Evolutionary conservation across 2,329 filamentous ascomycete genomes (phyloP).

Genomic region (Epichloe glyceriae): DNA sequence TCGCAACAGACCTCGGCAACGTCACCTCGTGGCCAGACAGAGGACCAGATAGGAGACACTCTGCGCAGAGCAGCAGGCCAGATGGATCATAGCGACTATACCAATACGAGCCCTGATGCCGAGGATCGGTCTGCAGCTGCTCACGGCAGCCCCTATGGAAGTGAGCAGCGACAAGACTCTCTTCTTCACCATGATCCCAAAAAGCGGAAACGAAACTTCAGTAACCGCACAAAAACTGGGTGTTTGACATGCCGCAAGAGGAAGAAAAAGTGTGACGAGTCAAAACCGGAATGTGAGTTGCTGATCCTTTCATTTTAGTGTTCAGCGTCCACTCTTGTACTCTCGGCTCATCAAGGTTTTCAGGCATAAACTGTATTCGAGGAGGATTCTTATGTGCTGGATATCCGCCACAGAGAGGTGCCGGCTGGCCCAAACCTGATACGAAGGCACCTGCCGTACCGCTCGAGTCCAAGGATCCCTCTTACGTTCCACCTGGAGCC

Average conservation of each 20-base stretch:
- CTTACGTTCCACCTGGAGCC: conserved; percentile 46
- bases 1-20: conserved; percentile 33
- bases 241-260: conserved; percentile 83
- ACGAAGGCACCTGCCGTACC: conserved; percentile 56
- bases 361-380: conserved; percentile 79
- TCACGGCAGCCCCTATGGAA: conserved; percentile 30
- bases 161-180: conserved; percentile 35
- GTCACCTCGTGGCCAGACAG: conserved; percentile 31
- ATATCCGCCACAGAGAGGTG: conserved; percentile 68
- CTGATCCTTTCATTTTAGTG: not conserved
- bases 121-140: conserved; percentile 33
- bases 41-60: conserved; percentile 36
- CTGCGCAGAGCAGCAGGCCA: conserved; percentile 32
- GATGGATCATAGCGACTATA: conserved; percentile 35
- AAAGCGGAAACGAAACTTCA: conserved; percentile 71
- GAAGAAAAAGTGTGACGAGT: conserved; percentile 98
- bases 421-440: conserved; percentile 62
- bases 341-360: not conserved
- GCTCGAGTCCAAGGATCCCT: conserved; percentile 71
- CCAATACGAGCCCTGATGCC: conserved; percentile 40
- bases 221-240: conserved; percentile 89
- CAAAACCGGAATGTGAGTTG: conserved; percentile 75
- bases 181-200: conserved; percentile 48
- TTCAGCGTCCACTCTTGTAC: not conserved
- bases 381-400: conserved; percentile 87